Evolutionary conservation across 176 grass and related monocot species (phyloP).

Genomic region (Secale cereale): DNA sequence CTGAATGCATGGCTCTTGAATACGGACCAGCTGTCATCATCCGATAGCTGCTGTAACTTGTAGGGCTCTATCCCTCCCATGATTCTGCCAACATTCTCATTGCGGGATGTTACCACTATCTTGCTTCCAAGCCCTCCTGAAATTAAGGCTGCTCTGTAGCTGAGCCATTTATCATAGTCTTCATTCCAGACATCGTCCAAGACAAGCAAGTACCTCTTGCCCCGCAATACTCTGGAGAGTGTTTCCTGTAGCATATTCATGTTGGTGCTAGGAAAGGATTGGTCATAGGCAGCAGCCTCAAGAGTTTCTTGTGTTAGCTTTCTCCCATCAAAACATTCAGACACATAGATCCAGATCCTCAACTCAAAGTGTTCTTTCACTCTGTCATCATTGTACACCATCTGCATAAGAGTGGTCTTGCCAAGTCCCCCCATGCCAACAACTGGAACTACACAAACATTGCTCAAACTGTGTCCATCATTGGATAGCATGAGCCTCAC

Average conservation of each 20-base stretch:
- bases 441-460: conserved; percentile 58
- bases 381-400: conserved; percentile 60
- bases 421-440: conserved; percentile 68
- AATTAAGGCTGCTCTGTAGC: conserved; percentile 57
- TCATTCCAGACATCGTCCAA: conserved; percentile 90
- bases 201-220: conserved; percentile 69
- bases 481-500: conserved; percentile 54
- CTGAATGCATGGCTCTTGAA: conserved; percentile 62
- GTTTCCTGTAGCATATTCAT: conserved; percentile 71
- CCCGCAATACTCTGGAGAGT: conserved; percentile 34
- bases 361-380: conserved; percentile 54
- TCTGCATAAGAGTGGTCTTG: conserved; percentile 65
- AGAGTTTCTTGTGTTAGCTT: conserved; percentile 66
- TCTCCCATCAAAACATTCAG: conserved; percentile 56
- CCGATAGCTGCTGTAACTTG: conserved; percentile 50
- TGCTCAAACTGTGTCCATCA: conserved; percentile 27
- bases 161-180: conserved; percentile 58
- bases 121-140: conserved; percentile 63
- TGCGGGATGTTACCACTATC: conserved; percentile 65
- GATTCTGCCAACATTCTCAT: conserved; percentile 56
- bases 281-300: conserved; percentile 48
- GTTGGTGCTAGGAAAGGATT: conserved; percentile 49
- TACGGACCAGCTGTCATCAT: conserved; percentile 56
- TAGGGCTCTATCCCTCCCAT: conserved; percentile 52
- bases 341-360: conserved; percentile 62